Evolutionary conservation across 257 asterid genomes (phyloP), one percentile per base, ranked within the genome.

Genomic region (Ocimum tenuiflorum): DNA sequence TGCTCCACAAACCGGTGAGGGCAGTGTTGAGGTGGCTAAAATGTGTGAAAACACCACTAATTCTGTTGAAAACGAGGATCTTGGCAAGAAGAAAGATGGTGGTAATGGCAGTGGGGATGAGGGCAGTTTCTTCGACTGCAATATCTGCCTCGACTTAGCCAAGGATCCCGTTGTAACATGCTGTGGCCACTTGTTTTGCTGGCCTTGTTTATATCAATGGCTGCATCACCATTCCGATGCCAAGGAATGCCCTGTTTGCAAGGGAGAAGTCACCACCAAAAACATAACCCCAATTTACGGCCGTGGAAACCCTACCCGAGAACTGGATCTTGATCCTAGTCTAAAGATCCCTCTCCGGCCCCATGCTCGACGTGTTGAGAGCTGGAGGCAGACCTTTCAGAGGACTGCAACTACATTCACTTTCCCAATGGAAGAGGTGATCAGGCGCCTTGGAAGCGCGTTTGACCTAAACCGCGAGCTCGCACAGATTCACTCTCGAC

Each of bases 121-220:
- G 0, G 91, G 94, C 42, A 77, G 91, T 68, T 88, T 90, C 52
- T 94, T 94, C 15, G 99, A 94, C 57, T 94, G 99, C 79, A 90
- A 86, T 75, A 90, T 94, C 68, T 94, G 99, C 76, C 75, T 94
- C 77, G 99, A 94, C 65, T 76, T 90, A 84, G 85, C 97, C 1
- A 83, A 81, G 73, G 97, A 90, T 47, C 99, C 99, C 6, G 97
- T 90, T 23, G 97, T 94, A 41, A 94, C 99, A 50, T 90, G 96
- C 73, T 94, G 99, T 0, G 99, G 99, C 22, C 99, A 94, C 78
- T 80, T 94, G 73, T 94, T 84, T 75, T 94, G 99, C 67, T 94
- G 99, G 99, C 90, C 95, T 2, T 94, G 99, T 73, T 91, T 94
- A 48, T 94, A 86, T 76, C 86, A 89, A 18, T 94, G 99, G 99